These are phyloP conservation scores for Crataegus laevigata DNA, from an alignment of 306 rosid genomes.

Conservation along the genomic window DNA sequence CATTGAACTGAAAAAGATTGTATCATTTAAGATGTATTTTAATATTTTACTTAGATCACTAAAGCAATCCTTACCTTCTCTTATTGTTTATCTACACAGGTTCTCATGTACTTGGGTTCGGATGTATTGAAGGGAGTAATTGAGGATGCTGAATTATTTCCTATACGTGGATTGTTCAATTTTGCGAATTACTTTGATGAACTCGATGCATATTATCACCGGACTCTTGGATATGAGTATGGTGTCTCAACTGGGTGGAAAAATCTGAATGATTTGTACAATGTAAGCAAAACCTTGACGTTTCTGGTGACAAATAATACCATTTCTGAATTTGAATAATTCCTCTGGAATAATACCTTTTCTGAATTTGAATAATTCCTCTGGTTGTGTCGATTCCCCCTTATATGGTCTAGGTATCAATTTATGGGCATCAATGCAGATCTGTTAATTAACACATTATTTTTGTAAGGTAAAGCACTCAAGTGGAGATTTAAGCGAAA, in stretches of 20 bases:
- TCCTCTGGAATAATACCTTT: background rate
- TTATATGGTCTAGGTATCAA: background rate
- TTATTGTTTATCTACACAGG: constrained; percentile 35
- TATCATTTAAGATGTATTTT: constrained; percentile 7
- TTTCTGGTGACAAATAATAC: background rate
- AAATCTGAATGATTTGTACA: constrained; percentile 62
- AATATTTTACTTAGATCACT: constrained; percentile 14
- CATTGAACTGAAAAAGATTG: background rate
- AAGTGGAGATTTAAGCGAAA: background rate
- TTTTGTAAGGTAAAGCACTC: background rate
- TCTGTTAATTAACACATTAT: background rate
- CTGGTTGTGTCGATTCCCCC: background rate
- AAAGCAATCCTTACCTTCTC: constrained; percentile 15
- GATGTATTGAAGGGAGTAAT: constrained; percentile 58
- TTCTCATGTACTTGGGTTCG: constrained; percentile 88
- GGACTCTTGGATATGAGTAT: constrained; percentile 52
- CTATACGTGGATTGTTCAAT: constrained; percentile 86
- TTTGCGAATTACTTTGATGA: constrained; percentile 77
- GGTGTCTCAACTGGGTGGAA: constrained; percentile 89
- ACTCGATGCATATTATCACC: constrained; percentile 80
- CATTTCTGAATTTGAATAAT: too few species aligned
- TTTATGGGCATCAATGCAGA: background rate
- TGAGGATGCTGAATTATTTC: constrained; percentile 83
- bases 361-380: background rate
- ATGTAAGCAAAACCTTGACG: constrained; percentile 45